Percentiles rank a stretch among this genome's conserved stretches.
These are phyloP conservation scores for Elsinoe ampelina DNA, from an alignment of 2,329 filamentous ascomycete species.

Conservation along the genomic window DNA sequence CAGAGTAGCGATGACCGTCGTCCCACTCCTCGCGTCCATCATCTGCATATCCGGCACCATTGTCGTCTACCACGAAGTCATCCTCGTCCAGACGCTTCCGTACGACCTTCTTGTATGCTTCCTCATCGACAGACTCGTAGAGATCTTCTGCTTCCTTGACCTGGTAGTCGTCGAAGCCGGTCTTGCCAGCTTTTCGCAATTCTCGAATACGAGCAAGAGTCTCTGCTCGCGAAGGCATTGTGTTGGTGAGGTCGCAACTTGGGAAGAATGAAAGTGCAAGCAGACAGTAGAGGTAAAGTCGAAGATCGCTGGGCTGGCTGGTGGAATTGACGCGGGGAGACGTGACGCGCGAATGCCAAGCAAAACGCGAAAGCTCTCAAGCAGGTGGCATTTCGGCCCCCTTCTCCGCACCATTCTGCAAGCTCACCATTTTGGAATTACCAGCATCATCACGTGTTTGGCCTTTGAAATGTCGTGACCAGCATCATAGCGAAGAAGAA, in stretches of 20 bases:
- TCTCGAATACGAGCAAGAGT: constrained; percentile 66
- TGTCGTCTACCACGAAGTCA: constrained; percentile 97
- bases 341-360: constrained; percentile 9
- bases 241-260: background rate
- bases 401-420: background rate
- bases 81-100: constrained; percentile 81
- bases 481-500: background rate
- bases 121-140: constrained; percentile 95
- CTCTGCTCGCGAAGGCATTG: constrained; percentile 28
- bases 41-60: constrained; percentile 92
- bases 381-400: background rate
- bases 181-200: constrained; percentile 81
- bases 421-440: background rate
- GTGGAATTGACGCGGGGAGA: constrained; percentile 1
- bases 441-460: background rate
- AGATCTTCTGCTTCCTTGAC: constrained; percentile 74
- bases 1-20: constrained; percentile 54
- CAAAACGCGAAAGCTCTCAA: constrained; percentile 4
- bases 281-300: background rate
- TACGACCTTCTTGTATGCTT: constrained; percentile 93
- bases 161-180: constrained; percentile 77
- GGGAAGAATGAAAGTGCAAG: background rate
- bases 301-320: background rate
- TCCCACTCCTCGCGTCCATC: constrained; percentile 95
- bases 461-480: background rate